Percentiles rank a stretch among this genome's conserved stretches.
These are phyloP conservation scores for Prunus yedoensis DNA, from an alignment of 331 rosid species.

Conservation along the genomic window DNA sequence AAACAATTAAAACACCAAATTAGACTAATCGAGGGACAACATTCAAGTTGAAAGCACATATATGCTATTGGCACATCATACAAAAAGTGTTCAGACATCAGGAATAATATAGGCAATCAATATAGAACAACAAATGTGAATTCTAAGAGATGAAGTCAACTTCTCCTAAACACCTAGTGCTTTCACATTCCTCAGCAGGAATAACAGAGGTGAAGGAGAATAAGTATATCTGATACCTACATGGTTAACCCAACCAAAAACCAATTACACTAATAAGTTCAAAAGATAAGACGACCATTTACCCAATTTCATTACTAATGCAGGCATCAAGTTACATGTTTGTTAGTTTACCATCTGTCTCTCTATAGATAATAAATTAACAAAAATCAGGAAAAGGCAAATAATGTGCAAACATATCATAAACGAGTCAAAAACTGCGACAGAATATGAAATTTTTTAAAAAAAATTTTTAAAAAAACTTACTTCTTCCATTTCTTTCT, in stretches of 20 bases:
- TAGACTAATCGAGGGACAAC: background rate
- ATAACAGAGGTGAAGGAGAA: too few species aligned
- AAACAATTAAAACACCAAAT: slow-evolving; percentile 1
- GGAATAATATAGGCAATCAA: background rate
- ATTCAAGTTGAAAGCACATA: background rate
- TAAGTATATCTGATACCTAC: background rate
- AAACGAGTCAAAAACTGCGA: background rate
- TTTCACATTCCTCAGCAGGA: too few species aligned
- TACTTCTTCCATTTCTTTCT: slow-evolving; percentile 99
- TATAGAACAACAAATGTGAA: background rate
- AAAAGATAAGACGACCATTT: background rate
- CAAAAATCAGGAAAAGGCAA: background rate
- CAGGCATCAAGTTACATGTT: background rate
- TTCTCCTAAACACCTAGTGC: background rate
- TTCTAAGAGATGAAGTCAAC: background rate
- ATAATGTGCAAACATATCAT: background rate
- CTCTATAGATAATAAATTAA: background rate
- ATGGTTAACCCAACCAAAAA: background rate
- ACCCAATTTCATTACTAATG: background rate
- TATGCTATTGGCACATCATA: background rate
- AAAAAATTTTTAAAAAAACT: too few species aligned
- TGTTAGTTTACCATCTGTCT: background rate
- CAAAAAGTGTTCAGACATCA: background rate
- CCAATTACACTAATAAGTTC: background rate
- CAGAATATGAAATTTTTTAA: background rate